Percentiles rank a stretch among this genome's conserved stretches.
These are phyloP conservation scores for Aspergillus sp. DNA, from an alignment of 2,329 filamentous ascomycete genomes.

Conservation along the genomic window DNA sequence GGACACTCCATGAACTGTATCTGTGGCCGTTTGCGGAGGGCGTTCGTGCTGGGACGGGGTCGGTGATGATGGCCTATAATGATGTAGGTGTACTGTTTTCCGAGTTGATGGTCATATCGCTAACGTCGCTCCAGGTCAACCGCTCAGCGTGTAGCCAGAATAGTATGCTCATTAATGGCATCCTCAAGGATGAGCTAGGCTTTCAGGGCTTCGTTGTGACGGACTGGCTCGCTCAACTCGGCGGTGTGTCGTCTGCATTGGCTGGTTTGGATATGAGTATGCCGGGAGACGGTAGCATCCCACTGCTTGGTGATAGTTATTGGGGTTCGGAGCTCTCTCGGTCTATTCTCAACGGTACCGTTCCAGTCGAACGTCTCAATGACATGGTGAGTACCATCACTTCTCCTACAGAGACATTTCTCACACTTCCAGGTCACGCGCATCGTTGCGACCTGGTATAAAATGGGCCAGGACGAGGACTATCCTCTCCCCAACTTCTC, in stretches of 20 bases:
- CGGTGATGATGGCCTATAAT: slow-evolving; percentile 49
- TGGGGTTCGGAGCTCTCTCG: slow-evolving; percentile 60
- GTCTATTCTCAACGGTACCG: slow-evolving; percentile 58
- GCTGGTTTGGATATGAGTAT: slow-evolving; percentile 70
- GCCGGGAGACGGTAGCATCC: slow-evolving; percentile 61
- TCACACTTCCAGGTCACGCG: slow-evolving; percentile 49
- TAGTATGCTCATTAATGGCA: slow-evolving; percentile 66
- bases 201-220: slow-evolving; percentile 73
- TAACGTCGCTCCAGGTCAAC: too few relatives aligned
- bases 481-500: slow-evolving; percentile 62
- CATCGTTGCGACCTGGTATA: slow-evolving; percentile 60
- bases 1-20: slow-evolving; percentile 50
- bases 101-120: too few relatives aligned
- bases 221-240: slow-evolving; percentile 68
- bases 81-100: slow-evolving; percentile 32
- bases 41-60: slow-evolving; percentile 50
- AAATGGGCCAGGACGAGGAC: slow-evolving; percentile 59
- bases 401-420: neutral
- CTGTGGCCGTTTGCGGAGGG: slow-evolving; percentile 56
- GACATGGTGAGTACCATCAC: slow-evolving; percentile 39
- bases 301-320: slow-evolving; percentile 55
- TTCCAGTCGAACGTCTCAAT: slow-evolving; percentile 60
- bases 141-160: slow-evolving; percentile 69
- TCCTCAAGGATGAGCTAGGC: slow-evolving; percentile 72
- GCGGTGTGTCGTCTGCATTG: slow-evolving; percentile 61